phyloP scores from a whole-genome alignment of 352 stramenopile genomes.

The Aphanomyces euteiches region DNA sequence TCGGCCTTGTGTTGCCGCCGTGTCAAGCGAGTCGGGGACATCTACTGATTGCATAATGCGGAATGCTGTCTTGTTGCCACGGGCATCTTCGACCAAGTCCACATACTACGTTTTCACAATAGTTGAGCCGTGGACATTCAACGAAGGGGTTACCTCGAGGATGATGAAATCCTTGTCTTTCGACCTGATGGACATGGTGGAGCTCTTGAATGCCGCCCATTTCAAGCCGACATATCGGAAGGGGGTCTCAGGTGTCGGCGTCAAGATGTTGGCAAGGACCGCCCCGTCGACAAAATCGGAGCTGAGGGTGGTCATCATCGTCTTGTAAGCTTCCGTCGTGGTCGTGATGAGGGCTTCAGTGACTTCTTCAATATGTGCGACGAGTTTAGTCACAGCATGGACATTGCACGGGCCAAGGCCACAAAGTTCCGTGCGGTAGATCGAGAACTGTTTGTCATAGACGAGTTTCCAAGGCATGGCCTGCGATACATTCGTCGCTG shows the following conservation, averaged over 20 bases:
- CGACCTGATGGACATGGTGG: constrained; percentile 65
- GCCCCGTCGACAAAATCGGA: constrained; percentile 81
- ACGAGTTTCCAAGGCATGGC: constrained; percentile 68
- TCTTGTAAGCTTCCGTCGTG: constrained; percentile 73
- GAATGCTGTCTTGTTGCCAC: constrained; percentile 79
- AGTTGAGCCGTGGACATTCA: neutral
- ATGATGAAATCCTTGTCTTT: constrained; percentile 81
- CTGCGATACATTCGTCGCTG: constrained; percentile 68
- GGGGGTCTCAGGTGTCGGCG: constrained; percentile 55
- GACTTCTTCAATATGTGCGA: constrained; percentile 74
- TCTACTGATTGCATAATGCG: constrained; percentile 83
- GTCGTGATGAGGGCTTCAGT: constrained; percentile 77
- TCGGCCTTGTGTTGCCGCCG: constrained; percentile 48
- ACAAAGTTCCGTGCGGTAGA: constrained; percentile 63
- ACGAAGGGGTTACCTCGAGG: constrained; percentile 41
- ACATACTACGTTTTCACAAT: constrained; percentile 46
- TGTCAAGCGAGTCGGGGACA: constrained; percentile 45
- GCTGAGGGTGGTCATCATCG: constrained; percentile 81
- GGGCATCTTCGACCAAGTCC: constrained; percentile 83
- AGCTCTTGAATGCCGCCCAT: constrained; percentile 84
- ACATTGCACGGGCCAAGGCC: constrained; percentile 76
- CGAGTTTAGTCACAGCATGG: constrained; percentile 81
- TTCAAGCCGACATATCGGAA: constrained; percentile 81
- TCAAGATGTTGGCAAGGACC: constrained; percentile 76
- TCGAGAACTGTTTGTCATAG: constrained; percentile 44